Base-by-base conservation (phyloP, 495 filamentous ascomycete species). In the Aspergillus bridgeri region DNA sequence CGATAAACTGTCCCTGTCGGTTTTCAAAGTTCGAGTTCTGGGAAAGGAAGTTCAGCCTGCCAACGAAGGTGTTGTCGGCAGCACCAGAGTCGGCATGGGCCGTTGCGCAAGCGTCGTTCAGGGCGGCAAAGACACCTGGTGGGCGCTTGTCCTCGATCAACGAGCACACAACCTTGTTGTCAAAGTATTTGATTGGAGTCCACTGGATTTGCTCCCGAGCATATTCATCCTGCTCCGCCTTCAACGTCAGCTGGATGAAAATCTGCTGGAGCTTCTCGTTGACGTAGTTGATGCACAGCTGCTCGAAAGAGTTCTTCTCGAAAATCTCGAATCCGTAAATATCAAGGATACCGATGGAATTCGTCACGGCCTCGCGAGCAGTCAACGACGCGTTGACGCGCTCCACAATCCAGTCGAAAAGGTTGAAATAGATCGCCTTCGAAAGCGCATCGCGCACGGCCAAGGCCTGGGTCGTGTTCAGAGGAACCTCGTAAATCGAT, bases 271-370 rank as follows among this genome's bases (percentile, higher is more conserved):
- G 78, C 72, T 99, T 99, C 73, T 99, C 95, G 75, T 99, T 99
- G 68, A 99, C 95, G 68, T 99, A 99, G 79, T 99, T 99, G 75
- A 99, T 99, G 73, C 95, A 99, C 17, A 99, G 86, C 77, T 99
- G 95, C 72, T 99, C 95, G 64, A 99, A 99, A 58, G 91, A 96
- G 75, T 99, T 99, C 74, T 88, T 91, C 71, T 99, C 94, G 62
- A 99, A 99, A 61, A 99, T 99, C 72, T 99, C 95, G 64, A 99
- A 99, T 17, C 95, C 95, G 72, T 99, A 99, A 59, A 99, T 99
- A 81, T 99, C 95, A 50, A 99, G 83, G 72, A 99, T 98, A 70
- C 94, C 94, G 64, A 99, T 94, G 3, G 90, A 89, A 69, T 96
- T 91, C 13, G 86, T 75, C 8, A 90, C 75, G 0, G 86, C 71